Conservation (phyloP, 441 rosid genomes). For the Gossypium trilobum region DNA sequence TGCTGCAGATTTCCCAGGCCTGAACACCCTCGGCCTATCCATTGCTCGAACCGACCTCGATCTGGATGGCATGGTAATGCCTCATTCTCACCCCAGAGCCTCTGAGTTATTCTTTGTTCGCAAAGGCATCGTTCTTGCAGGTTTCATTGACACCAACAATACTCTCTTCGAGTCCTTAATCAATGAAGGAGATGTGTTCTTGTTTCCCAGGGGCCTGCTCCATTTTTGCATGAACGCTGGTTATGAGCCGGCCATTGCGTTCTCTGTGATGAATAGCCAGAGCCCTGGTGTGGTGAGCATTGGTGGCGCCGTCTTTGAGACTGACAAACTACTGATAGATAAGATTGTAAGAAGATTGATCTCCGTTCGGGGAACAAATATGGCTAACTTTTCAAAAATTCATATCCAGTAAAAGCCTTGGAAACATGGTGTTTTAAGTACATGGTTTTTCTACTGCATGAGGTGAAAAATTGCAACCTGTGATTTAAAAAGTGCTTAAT, state of each 20-base stretch:
- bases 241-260: slow-evolving; percentile 34
- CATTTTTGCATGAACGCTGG: slow-evolving; percentile 59
- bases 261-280: slow-evolving; percentile 66
- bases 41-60: slow-evolving; percentile 60
- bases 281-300: slow-evolving; percentile 60
- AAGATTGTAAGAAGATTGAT: slow-evolving; percentile 26
- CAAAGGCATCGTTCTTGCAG: slow-evolving; percentile 52
- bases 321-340: slow-evolving; percentile 19
- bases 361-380: slow-evolving; percentile 15
- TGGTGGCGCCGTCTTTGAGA: slow-evolving; percentile 30
- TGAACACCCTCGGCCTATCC: slow-evolving; percentile 75
- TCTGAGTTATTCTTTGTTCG: slow-evolving; percentile 51
- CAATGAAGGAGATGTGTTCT: slow-evolving; percentile 53
- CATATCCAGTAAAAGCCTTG: slow-evolving; percentile 4
- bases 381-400: not conserved
- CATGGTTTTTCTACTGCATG: not conserved
- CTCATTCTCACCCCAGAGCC: slow-evolving; percentile 76
- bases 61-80: slow-evolving; percentile 39
- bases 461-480: not conserved
- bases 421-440: not conserved
- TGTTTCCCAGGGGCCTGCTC: slow-evolving; percentile 59
- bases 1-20: slow-evolving; percentile 64
- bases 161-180: slow-evolving; percentile 37
- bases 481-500: not conserved
- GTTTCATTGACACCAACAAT: slow-evolving; percentile 52